phyloP scores from a whole-genome alignment of 345 rosid species.

The Abelmoschus esculentus region DNA sequence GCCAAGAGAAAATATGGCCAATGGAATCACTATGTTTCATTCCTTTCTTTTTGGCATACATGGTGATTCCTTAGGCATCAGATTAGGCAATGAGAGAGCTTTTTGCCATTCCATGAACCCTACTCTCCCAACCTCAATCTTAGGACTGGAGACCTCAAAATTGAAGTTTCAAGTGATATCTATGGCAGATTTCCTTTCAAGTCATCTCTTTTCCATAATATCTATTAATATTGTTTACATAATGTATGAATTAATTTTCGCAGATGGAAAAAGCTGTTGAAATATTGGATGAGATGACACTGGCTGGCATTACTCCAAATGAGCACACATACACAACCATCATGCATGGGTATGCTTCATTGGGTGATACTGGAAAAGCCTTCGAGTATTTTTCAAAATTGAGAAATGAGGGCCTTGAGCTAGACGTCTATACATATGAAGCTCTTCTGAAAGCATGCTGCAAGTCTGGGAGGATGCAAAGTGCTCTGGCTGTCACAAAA shows the following conservation, averaged over 20 bases:
- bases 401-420: slow-evolving; percentile 74
- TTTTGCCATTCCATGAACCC: neutral
- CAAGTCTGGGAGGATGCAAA: slow-evolving; percentile 98
- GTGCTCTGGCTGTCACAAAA: slow-evolving; percentile 91
- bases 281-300: slow-evolving; percentile 78
- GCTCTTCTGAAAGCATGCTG: slow-evolving; percentile 96
- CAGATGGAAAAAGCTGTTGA: slow-evolving; percentile 89
- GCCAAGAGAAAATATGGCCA: neutral
- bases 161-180: neutral
- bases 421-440: slow-evolving; percentile 79
- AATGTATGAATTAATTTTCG: slow-evolving; percentile 1
- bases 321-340: slow-evolving; percentile 88
- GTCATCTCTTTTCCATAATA: neutral
- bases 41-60: neutral
- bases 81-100: neutral
- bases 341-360: slow-evolving; percentile 96
- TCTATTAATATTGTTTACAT: neutral
- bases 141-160: neutral
- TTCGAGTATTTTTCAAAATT: slow-evolving; percentile 75
- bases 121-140: neutral
- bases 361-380: slow-evolving; percentile 91
- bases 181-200: neutral
- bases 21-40: neutral
- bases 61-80: neutral
- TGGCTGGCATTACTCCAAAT: slow-evolving; percentile 72